Conservation (phyloP, 768 basidiomycete species). For the Dentipellis sp. region DNA sequence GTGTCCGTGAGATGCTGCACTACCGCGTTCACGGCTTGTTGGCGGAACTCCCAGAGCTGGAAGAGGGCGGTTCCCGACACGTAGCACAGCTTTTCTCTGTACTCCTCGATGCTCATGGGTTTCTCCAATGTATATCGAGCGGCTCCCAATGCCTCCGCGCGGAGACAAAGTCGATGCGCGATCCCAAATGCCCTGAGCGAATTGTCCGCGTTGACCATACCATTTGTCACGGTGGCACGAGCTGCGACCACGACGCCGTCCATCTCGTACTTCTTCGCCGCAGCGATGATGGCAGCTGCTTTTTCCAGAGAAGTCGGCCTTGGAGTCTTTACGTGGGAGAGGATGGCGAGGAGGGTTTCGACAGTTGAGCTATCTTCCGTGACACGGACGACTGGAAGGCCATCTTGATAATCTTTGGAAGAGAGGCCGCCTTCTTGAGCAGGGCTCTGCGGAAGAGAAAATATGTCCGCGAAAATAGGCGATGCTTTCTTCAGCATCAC, state of each 20-base stretch:
- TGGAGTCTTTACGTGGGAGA: neutral
- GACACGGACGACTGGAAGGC: constrained; percentile 5
- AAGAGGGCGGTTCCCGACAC: neutral
- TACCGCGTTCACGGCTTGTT: neutral
- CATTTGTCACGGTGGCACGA: neutral
- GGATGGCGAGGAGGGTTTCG: neutral
- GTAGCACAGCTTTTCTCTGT: neutral
- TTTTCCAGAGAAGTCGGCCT: neutral
- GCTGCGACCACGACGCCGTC: neutral
- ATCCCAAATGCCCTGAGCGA: neutral
- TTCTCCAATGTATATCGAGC: neutral
- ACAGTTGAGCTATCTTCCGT: constrained; percentile 6
- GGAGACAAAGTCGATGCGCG: neutral
- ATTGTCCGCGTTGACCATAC: neutral
- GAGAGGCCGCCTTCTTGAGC: neutral
- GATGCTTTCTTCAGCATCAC: constrained; percentile 25
- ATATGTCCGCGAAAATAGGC: constrained; percentile 24
- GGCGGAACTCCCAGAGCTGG: neutral
- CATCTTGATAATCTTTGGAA: neutral
- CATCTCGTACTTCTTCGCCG: neutral
- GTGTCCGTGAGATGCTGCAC: neutral
- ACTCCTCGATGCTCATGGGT: neutral
- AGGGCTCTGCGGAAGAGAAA: constrained; percentile 21
- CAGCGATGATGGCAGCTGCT: neutral
- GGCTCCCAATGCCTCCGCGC: neutral